Conservation (phyloP, 2,329 filamentous ascomycete species). For the Lecanicillium sp. region DNA sequence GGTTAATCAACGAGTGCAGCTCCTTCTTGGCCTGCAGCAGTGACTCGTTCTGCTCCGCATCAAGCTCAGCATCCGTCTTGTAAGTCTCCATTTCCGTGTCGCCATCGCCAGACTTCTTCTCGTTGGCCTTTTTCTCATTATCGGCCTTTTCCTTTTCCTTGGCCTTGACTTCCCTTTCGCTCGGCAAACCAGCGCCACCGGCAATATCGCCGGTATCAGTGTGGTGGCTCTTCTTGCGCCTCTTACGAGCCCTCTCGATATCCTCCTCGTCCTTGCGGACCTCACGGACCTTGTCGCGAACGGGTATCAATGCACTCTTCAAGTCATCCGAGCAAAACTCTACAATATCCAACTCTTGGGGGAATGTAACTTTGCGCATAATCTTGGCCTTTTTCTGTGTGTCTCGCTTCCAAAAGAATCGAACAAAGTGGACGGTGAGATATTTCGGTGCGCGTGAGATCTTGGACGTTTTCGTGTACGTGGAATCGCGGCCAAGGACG, state of each 20-base stretch:
- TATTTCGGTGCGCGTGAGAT: slow-evolving; percentile 91
- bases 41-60: slow-evolving; percentile 70
- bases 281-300: slow-evolving; percentile 94
- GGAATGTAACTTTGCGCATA: slow-evolving; percentile 97
- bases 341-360: slow-evolving; percentile 81
- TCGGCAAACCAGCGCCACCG: slow-evolving; percentile 36
- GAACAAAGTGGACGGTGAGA: slow-evolving; percentile 91
- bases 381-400: slow-evolving; percentile 99
- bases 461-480: slow-evolving; percentile 85
- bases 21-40: slow-evolving; percentile 82
- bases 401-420: slow-evolving; percentile 95
- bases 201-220: slow-evolving; percentile 36
- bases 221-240: slow-evolving; percentile 63
- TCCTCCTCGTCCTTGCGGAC: slow-evolving; percentile 93
- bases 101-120: slow-evolving; percentile 39
- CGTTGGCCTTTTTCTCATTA: slow-evolving; percentile 27
- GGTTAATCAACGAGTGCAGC: slow-evolving; percentile 67
- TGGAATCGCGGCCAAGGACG: slow-evolving; percentile 65
- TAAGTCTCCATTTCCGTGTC: slow-evolving; percentile 72
- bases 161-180: slow-evolving; percentile 44
- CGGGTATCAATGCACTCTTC: slow-evolving; percentile 71
- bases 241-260: slow-evolving; percentile 82
- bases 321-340: slow-evolving; percentile 95
- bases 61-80: slow-evolving; percentile 91
- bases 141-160: slow-evolving; percentile 41